phyloP scores from a whole-genome alignment of 805 yeast genomes.

The Schwanniomyces polymorphus region DNA sequence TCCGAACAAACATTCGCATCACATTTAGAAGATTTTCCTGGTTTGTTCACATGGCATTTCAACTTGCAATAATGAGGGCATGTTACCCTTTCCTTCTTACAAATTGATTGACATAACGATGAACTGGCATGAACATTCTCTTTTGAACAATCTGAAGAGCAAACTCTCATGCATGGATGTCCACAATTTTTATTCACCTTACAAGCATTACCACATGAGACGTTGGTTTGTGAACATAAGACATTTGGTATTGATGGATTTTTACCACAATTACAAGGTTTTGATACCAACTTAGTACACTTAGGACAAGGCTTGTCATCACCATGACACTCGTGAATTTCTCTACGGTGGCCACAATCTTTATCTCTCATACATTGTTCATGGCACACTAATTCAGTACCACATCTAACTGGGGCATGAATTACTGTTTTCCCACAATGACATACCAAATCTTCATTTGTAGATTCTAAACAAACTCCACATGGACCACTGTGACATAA shows the following conservation, averaged over 20 bases:
- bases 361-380: conserved; percentile 61
- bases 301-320: conserved; percentile 66
- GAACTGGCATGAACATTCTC: conserved; percentile 55
- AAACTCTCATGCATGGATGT: conserved; percentile 51
- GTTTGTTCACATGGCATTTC: conserved; percentile 60
- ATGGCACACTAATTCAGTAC: conserved; percentile 62
- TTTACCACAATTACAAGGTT: conserved; percentile 62
- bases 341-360: conserved; percentile 70
- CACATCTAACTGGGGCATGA: conserved; percentile 84
- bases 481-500: conserved; percentile 82
- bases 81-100: conserved; percentile 49
- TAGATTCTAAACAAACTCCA: conserved; percentile 75
- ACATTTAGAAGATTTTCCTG: conserved; percentile 39
- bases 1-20: conserved; percentile 54
- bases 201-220: conserved; percentile 57
- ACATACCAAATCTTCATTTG: conserved; percentile 77
- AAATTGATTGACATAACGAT: conserved; percentile 52
- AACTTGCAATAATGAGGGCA: conserved; percentile 72
- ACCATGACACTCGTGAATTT: conserved; percentile 76
- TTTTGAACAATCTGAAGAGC: conserved; percentile 61
- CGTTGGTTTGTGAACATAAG: conserved; percentile 66
- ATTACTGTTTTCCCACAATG: conserved; percentile 78
- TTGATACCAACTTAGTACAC: conserved; percentile 62
- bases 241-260: conserved; percentile 54
- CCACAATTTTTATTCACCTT: conserved; percentile 35